Percentiles rank a stretch among this genome's conserved stretches.
Evolutionary conservation across 345 rosid genomes (phyloP).

Genomic region (Theobroma cacao): DNA sequence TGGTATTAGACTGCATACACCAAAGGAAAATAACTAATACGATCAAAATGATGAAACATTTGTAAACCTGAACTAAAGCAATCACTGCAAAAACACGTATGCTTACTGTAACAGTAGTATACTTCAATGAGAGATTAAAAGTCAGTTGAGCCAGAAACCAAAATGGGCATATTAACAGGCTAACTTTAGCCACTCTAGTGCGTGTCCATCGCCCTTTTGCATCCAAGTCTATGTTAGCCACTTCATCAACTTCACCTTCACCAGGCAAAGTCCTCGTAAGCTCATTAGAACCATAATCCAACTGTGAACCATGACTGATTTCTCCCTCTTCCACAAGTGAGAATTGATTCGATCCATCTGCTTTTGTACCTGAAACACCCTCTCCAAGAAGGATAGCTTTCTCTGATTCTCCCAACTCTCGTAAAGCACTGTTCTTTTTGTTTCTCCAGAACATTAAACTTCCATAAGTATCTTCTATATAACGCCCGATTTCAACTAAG

Average conservation of each 20-base stretch:
- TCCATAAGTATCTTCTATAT: constrained; percentile 68
- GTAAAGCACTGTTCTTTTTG: constrained; percentile 34
- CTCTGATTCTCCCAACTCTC: constrained; percentile 60
- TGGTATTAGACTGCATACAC: constrained; percentile 81
- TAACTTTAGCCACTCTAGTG: constrained; percentile 73
- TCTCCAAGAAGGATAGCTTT: constrained; percentile 62
- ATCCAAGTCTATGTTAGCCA: constrained; percentile 43
- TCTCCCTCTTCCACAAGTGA: constrained; percentile 38
- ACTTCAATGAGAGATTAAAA: constrained; percentile 87
- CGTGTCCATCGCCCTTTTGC: constrained; percentile 89
- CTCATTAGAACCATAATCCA: constrained; percentile 31
- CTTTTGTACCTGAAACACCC: constrained; percentile 28
- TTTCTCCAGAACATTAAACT: constrained; percentile 65
- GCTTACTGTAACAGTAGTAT: constrained; percentile 86
- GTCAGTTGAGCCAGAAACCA: constrained; percentile 94
- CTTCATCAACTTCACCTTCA: constrained; percentile 20
- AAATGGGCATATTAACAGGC: constrained; percentile 79
- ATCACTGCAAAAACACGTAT: background rate
- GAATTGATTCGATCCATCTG: constrained; percentile 21
- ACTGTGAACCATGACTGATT: constrained; percentile 21
- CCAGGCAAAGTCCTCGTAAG: constrained; percentile 22
- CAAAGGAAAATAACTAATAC: constrained; percentile 13
- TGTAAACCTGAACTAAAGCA: background rate
- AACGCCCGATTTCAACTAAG: constrained; percentile 63
- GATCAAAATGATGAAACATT: background rate